A percentile compares a stretch with the other conserved stretches of the same genome.
These are phyloP conservation scores for Cucumis cinereus DNA, from an alignment of 306 rosid genomes.

Conservation along the genomic window DNA sequence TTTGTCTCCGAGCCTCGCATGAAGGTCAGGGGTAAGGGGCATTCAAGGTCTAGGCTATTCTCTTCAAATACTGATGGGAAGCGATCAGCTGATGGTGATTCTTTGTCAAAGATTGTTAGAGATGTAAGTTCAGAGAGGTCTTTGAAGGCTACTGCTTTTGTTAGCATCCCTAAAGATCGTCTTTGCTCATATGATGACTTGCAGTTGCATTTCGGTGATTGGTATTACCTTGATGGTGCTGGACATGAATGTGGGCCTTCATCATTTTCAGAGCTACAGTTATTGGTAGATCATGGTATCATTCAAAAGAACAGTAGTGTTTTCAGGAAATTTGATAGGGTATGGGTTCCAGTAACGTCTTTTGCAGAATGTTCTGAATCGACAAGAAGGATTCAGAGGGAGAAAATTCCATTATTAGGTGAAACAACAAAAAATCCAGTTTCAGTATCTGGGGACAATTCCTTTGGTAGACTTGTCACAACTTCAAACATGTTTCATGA, in stretches of 20 bases:
- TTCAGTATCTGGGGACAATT: constrained; percentile 22
- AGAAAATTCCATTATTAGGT: constrained; percentile 27
- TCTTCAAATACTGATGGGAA: constrained; percentile 62
- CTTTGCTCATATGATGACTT: constrained; percentile 53
- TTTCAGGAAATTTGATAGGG: constrained; percentile 73
- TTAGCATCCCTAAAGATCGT: constrained; percentile 51
- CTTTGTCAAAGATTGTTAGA: constrained; percentile 29
- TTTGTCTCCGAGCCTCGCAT: constrained; percentile 64
- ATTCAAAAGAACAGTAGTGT: constrained; percentile 59
- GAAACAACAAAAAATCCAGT: constrained; percentile 24
- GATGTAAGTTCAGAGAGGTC: constrained; percentile 37
- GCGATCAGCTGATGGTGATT: constrained; percentile 66
- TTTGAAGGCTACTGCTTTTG: constrained; percentile 22
- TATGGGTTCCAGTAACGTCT: constrained; percentile 86
- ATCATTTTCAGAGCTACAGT: constrained; percentile 69
- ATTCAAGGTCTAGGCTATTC: constrained; percentile 52
- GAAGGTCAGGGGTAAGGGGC: constrained; percentile 53
- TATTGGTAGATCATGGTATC: constrained; percentile 61
- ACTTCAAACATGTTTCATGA: constrained; percentile 31
- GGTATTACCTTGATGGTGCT: constrained; percentile 97
- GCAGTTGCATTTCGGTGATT: constrained; percentile 76
- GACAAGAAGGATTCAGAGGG: constrained; percentile 19
- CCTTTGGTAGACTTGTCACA: constrained; percentile 12
- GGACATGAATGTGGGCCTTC: constrained; percentile 94
- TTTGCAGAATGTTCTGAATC: constrained; percentile 44